Base-by-base conservation (phyloP, 495 filamentous ascomycete genomes). In the Staphylotrichum longicolle region DNA sequence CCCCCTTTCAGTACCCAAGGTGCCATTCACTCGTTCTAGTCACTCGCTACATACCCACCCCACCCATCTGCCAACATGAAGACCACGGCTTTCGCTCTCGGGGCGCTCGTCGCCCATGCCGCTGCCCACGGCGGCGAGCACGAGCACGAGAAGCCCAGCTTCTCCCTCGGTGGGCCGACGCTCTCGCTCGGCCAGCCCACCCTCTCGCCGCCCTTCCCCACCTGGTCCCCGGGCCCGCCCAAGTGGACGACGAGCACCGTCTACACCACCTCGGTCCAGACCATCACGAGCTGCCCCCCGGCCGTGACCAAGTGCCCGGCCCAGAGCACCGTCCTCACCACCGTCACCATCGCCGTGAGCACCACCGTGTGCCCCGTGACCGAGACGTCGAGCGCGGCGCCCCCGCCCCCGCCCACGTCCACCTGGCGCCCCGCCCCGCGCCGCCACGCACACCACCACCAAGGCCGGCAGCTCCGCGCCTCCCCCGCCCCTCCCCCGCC, bases 351-450 rank as follows among this genome's bases (percentile, higher is more conserved):
- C 57, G 53, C 65, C 32, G 59, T 71, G 54, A 72, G 68, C 66
- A 76, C 75, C 47, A 73, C 71, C 62, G 52, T 76, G 39, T 74
- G 73, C 69, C 70, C 72, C 41, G 63, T 74, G 51, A 66, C 66
- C 8, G 63, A 62, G 51, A 66, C 66, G 6, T 39, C 57, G 10
- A 46, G 55, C 49, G 11, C 40, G 37, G 45, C 48, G 37, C 46
- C 64, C 7, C 42, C 62, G 48, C 41, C 57, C 57, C 56, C 61
- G 14, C 57, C 68, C 20, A 49, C 44, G 15, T 58, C 62, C 20
- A 51, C 62, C 46, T 57, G 42, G 53, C 48, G 15, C 42, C 60
- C 20, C 58, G 59, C 49, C 61, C 40, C 34, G 1, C 64, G 15
- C 65, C 66, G 57, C 68, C 67, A 48, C 54, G 64, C 14, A 55